Evolutionary conservation across 805 yeast species (phyloP).

Genomic region (Candida germanica): DNA sequence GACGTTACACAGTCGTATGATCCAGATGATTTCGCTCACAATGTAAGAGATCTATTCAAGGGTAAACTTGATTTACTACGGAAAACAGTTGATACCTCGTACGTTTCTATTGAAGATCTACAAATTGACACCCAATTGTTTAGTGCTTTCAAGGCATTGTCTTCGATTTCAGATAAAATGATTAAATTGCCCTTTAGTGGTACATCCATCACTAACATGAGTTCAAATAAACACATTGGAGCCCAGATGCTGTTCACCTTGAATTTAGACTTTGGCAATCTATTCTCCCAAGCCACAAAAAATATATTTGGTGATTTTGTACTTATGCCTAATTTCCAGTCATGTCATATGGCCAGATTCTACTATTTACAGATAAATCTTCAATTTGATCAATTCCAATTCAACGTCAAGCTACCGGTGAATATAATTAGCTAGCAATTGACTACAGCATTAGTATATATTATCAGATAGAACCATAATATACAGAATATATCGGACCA

Average conservation of each 20-base stretch:
- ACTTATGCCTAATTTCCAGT: conserved; percentile 36
- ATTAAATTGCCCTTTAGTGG: not conserved
- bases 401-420: conserved; percentile 28
- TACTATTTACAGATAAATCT: conserved; percentile 27
- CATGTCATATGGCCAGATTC: conserved; percentile 27
- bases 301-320: conserved; percentile 17
- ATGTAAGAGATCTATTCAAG: conserved; percentile 22
- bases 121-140: conserved; percentile 27
- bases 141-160: conserved; percentile 27
- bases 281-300: conserved; percentile 11
- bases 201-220: not conserved
- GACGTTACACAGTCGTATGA: conserved; percentile 11
- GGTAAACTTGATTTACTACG: conserved; percentile 17
- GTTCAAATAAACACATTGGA: too few species aligned
- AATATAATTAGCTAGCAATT: conserved; percentile 12
- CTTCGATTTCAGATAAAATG: conserved; percentile 22
- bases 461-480: too few species aligned
- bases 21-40: conserved; percentile 21
- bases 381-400: conserved; percentile 18
- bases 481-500: too few species aligned
- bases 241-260: conserved; percentile 1
- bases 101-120: conserved; percentile 23
- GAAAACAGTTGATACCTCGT: conserved; percentile 10
- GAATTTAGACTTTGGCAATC: not conserved
- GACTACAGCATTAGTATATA: too few species aligned